Evolutionary conservation across 78 protist genomes (phyloP).

Genomic region (Pigoraptor vietnamica): DNA sequence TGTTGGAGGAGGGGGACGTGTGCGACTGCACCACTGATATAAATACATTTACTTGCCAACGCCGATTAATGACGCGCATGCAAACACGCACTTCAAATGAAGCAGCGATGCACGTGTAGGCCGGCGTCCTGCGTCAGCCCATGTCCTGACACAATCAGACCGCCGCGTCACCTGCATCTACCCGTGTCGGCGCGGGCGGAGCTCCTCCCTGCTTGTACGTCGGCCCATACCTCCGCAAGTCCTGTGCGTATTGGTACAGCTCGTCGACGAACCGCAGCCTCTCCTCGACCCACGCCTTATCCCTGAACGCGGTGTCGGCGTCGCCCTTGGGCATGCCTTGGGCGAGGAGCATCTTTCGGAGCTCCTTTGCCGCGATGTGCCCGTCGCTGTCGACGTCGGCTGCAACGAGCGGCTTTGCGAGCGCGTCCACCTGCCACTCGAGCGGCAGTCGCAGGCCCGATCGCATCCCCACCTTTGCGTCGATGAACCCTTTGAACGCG

Average conservation of each 20-base stretch:
- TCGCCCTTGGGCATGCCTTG: background rate
- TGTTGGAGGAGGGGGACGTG: too few relatives aligned
- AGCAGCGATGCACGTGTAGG: too few relatives aligned
- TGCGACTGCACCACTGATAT: too few relatives aligned
- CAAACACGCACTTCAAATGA: too few relatives aligned
- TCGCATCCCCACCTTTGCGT: background rate
- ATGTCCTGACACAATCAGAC: too few relatives aligned
- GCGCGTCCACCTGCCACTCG: background rate
- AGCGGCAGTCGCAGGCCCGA: background rate
- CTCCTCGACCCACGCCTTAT: background rate
- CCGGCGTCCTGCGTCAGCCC: too few relatives aligned
- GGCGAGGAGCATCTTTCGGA: background rate
- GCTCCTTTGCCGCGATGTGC: background rate
- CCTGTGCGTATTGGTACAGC: background rate
- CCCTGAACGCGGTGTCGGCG: background rate
- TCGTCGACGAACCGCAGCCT: background rate
- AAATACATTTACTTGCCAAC: too few relatives aligned
- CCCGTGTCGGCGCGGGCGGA: too few relatives aligned
- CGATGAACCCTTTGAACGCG: background rate
- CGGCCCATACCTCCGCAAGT: background rate
- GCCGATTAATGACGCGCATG: too few relatives aligned
- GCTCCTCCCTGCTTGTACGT: too few relatives aligned
- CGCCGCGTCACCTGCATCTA: too few relatives aligned
- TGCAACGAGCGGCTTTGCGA: background rate
- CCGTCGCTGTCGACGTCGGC: background rate